Percentiles rank a stretch among this genome's conserved stretches.
Conservation (phyloP, 768 basidiomycete genomes). For the Suillus paluster region DNA sequence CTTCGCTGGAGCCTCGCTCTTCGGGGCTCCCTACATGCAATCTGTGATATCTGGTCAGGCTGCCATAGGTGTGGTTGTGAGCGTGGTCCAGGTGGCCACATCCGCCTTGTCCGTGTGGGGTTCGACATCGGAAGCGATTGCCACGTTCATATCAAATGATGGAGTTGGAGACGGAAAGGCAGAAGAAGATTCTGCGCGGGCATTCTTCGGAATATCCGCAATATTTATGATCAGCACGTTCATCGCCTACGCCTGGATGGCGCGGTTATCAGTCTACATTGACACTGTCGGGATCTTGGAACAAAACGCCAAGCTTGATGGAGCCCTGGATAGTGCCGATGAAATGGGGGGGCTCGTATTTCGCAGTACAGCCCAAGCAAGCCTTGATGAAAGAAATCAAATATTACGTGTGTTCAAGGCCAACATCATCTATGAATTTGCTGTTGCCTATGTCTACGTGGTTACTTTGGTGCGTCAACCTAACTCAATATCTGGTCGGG, state of each 20-base stretch:
- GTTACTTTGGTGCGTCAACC: constrained; percentile 69
- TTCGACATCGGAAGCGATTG: constrained; percentile 34
- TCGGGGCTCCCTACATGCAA: constrained; percentile 76
- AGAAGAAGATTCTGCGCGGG: constrained; percentile 68
- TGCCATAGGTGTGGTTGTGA: constrained; percentile 82
- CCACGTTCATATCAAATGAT: constrained; percentile 25
- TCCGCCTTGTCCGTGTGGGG: constrained; percentile 59
- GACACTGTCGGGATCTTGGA: constrained; percentile 54
- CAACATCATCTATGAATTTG: constrained; percentile 72
- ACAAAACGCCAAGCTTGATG: constrained; percentile 28
- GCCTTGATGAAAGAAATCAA: constrained; percentile 44
- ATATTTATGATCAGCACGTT: constrained; percentile 62
- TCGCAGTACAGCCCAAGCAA: constrained; percentile 22
- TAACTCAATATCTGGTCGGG: constrained; percentile 2
- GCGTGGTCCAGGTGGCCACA: constrained; percentile 73
- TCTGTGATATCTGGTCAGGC: constrained; percentile 84
- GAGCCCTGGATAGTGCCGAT: constrained; percentile 30
- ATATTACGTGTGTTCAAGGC: constrained; percentile 60
- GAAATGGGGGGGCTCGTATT: constrained; percentile 42
- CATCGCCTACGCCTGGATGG: constrained; percentile 59
- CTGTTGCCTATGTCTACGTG: constrained; percentile 75
- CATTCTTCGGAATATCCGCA: constrained; percentile 75
- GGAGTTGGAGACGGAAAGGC: constrained; percentile 43
- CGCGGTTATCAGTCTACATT: constrained; percentile 63
- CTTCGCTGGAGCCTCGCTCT: constrained; percentile 77